Conservation (phyloP, 768 basidiomycete genomes). For the Boletus fagicola region DNA sequence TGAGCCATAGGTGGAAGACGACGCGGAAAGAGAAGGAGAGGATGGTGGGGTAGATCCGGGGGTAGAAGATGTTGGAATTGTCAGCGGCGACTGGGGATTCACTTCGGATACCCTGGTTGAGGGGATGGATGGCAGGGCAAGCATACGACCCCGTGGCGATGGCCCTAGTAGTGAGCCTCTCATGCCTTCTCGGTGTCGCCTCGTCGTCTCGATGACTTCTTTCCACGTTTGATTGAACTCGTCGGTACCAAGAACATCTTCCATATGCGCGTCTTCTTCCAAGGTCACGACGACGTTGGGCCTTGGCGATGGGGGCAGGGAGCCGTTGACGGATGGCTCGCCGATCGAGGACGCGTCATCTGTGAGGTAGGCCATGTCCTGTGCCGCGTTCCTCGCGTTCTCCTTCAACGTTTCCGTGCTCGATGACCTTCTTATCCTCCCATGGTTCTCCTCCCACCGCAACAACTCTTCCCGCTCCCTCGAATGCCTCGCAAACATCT, state of each 20-base stretch:
- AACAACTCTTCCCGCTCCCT: constrained; percentile 56
- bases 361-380: constrained; percentile 16
- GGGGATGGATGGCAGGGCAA: constrained; percentile 30
- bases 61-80: constrained; percentile 20
- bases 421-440: constrained; percentile 30
- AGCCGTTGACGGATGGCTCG: constrained; percentile 18
- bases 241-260: background rate
- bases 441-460: constrained; percentile 45
- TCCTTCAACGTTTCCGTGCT: constrained; percentile 46
- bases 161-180: constrained; percentile 1
- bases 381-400: background rate
- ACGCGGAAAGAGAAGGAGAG: constrained; percentile 17
- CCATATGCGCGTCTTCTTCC: constrained; percentile 13
- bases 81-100: constrained; percentile 25
- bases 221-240: constrained; percentile 11
- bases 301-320: constrained; percentile 23
- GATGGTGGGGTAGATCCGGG: constrained; percentile 15
- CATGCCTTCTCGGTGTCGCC: background rate
- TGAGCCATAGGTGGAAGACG: constrained; percentile 6
- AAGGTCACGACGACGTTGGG: constrained; percentile 12
- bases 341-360: constrained; percentile 17
- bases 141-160: constrained; percentile 6
- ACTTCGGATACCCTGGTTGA: constrained; percentile 22
- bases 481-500: constrained; percentile 55
- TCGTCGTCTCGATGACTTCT: constrained; percentile 13